Evolutionary conservation across 257 asterid species (phyloP).

Genomic region (Echites panduratus): DNA sequence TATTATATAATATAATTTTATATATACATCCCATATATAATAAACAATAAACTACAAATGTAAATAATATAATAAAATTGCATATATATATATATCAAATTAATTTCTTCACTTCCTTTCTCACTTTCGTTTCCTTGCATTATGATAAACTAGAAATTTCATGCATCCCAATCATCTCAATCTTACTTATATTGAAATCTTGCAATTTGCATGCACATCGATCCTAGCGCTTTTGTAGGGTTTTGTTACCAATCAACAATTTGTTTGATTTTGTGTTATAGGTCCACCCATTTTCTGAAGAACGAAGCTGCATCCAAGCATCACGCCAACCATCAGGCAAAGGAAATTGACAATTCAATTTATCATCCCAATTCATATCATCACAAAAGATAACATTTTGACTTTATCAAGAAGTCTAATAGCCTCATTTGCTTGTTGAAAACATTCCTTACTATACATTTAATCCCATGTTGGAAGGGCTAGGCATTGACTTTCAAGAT

Average conservation of each 20-base stretch:
- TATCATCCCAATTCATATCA: slow-evolving; percentile 97
- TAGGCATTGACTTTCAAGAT: no score
- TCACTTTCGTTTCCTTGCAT: slow-evolving; percentile 66
- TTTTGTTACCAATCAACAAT: slow-evolving; percentile 67
- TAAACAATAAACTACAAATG: no score
- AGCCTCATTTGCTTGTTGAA: slow-evolving; percentile 81
- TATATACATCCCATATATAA: no score
- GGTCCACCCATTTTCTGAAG: slow-evolving; percentile 73
- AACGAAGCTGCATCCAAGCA: slow-evolving; percentile 72
- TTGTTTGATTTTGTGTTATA: slow-evolving; percentile 91
- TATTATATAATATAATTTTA: no score
- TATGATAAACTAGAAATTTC: slow-evolving; percentile 55
- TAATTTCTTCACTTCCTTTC: slow-evolving; percentile 50
- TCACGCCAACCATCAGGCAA: slow-evolving; percentile 67
- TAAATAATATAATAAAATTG: no score
- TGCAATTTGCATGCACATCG: slow-evolving; percentile 62
- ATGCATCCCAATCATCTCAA: slow-evolving; percentile 82
- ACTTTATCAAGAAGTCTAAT: slow-evolving; percentile 42
- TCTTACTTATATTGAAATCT: slow-evolving; percentile 46
- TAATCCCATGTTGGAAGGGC: no score
- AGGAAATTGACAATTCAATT: slow-evolving; percentile 77
- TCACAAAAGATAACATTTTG: slow-evolving; percentile 79
- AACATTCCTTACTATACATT: no score
- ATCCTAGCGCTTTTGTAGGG: slow-evolving; percentile 72
- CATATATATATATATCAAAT: no score